These are phyloP conservation scores for Conticribra weissflogii DNA, from an alignment of 108 stramenopile species.

Conservation along the genomic window DNA sequence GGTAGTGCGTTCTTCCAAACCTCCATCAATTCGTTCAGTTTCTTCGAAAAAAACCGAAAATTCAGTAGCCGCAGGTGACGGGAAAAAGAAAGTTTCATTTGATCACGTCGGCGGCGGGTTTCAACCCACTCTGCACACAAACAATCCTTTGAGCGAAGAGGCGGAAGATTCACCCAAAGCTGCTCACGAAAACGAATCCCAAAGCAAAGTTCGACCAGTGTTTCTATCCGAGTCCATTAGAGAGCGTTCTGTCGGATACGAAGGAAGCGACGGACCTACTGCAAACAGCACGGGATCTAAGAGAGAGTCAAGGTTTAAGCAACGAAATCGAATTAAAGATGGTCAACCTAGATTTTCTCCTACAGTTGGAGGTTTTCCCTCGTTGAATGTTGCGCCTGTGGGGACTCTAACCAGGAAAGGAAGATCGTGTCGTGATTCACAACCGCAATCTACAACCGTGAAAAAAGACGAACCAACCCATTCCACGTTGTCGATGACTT, in stretches of 20 bases:
- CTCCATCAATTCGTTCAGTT: slow-evolving; percentile 29
- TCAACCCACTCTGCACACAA: too few species aligned
- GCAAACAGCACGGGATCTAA: slow-evolving; percentile 11
- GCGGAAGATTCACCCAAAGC: background rate
- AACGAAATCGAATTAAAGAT: slow-evolving; percentile 29
- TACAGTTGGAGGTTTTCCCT: slow-evolving; percentile 50
- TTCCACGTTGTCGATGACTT: too few species aligned
- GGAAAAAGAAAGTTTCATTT: background rate
- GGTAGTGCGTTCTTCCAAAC: slow-evolving; percentile 60
- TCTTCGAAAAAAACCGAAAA: slow-evolving; percentile 25
- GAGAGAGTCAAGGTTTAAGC: slow-evolving; percentile 48
- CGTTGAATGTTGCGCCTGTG: slow-evolving; percentile 46
- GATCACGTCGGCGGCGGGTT: background rate
- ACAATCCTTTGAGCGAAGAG: background rate
- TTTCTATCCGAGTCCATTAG: slow-evolving; percentile 43
- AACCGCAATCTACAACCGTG: slow-evolving; percentile 6
- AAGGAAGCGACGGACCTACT: background rate
- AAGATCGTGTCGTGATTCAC: background rate
- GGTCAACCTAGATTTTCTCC: slow-evolving; percentile 4
- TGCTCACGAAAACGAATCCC: background rate
- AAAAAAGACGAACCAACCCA: background rate
- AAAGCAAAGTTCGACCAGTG: slow-evolving; percentile 22
- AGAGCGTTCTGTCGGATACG: slow-evolving; percentile 30
- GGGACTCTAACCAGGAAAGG: slow-evolving; percentile 49
- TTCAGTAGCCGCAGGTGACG: background rate